phyloP scores from a whole-genome alignment of 148 eudicot genomes.

The Diospyros lotus region DNA sequence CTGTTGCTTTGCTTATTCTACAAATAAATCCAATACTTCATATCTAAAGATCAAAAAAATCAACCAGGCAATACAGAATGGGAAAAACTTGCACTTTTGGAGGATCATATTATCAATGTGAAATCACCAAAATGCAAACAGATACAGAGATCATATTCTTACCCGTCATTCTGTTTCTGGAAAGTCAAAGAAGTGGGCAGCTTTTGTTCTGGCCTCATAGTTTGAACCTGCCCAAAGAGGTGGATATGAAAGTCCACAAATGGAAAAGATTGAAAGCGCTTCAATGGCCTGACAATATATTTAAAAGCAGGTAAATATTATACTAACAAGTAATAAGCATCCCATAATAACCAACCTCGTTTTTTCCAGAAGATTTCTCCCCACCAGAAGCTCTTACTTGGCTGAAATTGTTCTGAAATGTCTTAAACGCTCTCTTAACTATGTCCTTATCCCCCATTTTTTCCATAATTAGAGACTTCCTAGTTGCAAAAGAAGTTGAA shows the following conservation, averaged over 20 bases:
- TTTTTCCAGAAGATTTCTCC: slow-evolving; percentile 26
- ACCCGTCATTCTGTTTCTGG: slow-evolving; percentile 59
- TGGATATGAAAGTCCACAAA: neutral
- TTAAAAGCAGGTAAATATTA: neutral
- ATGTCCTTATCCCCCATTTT: slow-evolving; percentile 97
- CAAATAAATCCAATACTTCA: slow-evolving; percentile 8
- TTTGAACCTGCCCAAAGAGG: slow-evolving; percentile 31
- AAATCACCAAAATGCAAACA: neutral
- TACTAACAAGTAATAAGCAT: neutral
- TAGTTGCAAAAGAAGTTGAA: slow-evolving; percentile 30
- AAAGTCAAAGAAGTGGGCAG: slow-evolving; percentile 31
- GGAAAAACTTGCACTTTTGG: neutral
- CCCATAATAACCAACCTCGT: slow-evolving; percentile 35
- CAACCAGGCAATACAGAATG: neutral
- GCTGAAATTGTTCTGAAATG: slow-evolving; percentile 51
- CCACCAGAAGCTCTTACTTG: slow-evolving; percentile 34
- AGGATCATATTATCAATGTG: neutral
- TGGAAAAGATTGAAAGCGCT: neutral
- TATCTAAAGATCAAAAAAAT: neutral
- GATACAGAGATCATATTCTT: slow-evolving; percentile 15
- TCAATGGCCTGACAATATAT: neutral
- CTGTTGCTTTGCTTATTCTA: slow-evolving; percentile 46
- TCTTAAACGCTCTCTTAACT: slow-evolving; percentile 79
- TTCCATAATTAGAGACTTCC: slow-evolving; percentile 85
- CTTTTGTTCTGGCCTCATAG: slow-evolving; percentile 37